Base-by-base conservation (phyloP, 306 rosid genomes). In the Rosa chinensis region DNA sequence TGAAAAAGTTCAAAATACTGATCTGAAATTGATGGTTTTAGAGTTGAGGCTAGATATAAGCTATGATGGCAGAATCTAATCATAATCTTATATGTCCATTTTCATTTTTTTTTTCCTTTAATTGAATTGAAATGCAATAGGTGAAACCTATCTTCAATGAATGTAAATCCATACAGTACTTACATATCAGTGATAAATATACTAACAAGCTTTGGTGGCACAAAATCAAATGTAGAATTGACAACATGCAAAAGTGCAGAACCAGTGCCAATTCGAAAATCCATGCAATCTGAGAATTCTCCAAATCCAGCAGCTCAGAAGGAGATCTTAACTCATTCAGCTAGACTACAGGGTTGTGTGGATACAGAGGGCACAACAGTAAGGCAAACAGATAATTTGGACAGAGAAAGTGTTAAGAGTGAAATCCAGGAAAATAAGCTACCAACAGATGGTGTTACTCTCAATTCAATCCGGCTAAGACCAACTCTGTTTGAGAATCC, bases 261-360 rank as follows among this genome's bases (percentile, higher is more conserved):
- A 75, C 94, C 97, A 76, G 87, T 74, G 73, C 82, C 89, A 86
- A 84, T 88, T 81, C 93, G 91, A 70, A 87, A 89, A 83, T 95
- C 98, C 97, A 95, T 74, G 86, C 90, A 90, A 85, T 95, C 99
- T 44, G 99, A 95, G 85, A 95, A 92, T 68, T 95, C 98, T 80
- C 99, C 98, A 95, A 93, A 87, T 95, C 97, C 77, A 95, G 98
- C 73, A 93, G 90, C 87, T 95, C 99, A 67, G 98, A 91, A 18
- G 99, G 99, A 77, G 99, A 95, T 84, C 99, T 88, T 88, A 95
- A 86, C 85, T 93, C 98, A 81, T 93, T 95, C 81, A 95, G 77
- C 64, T 90, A 85, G 64, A 91, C 92, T 86, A 91, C 92, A 14
- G 99, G 99, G 85, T 95, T 90, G 92, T 95, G 98, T 0, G 99